These are phyloP conservation scores for Stemphylium beticola DNA, from an alignment of 2,329 filamentous ascomycete genomes.

Conservation along the genomic window DNA sequence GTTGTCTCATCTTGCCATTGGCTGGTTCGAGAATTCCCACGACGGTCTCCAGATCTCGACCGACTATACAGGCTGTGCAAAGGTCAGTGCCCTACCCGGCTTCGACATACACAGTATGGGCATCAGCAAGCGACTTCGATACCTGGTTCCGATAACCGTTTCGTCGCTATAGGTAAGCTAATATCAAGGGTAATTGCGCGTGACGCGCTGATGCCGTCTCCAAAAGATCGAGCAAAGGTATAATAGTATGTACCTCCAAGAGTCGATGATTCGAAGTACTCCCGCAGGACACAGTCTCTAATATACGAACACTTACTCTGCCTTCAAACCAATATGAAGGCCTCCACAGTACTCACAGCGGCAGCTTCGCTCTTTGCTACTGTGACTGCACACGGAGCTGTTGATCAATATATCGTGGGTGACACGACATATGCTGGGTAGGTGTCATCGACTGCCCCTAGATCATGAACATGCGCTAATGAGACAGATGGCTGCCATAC, in stretches of 20 bases:
- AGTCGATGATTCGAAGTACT: background rate
- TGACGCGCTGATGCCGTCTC: background rate
- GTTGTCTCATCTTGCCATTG: background rate
- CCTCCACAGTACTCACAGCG: constrained; percentile 20
- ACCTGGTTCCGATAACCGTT: constrained; percentile 3
- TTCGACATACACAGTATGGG: constrained; percentile 10
- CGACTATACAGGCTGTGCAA: constrained; percentile 19
- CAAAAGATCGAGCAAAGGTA: constrained; percentile 5
- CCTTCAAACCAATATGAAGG: constrained; percentile 29
- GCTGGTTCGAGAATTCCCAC: constrained; percentile 5
- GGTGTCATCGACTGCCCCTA: background rate
- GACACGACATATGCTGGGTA: constrained; percentile 34
- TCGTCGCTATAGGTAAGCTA: background rate
- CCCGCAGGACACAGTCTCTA: background rate
- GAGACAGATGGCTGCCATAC: constrained; percentile 36
- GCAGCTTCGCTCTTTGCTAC: constrained; percentile 30
- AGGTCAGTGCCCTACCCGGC: constrained; percentile 19
- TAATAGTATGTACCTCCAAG: constrained; percentile 9
- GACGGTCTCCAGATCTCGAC: constrained; percentile 1
- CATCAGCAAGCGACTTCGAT: constrained; percentile 3
- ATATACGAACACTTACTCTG: background rate
- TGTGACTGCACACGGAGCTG: constrained; percentile 36
- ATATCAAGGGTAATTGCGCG: constrained; percentile 19
- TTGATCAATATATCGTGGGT: constrained; percentile 35
- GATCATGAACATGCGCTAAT: background rate